Base-by-base conservation (phyloP, 495 filamentous ascomycete species). In the Neurospora sp. region DNA sequence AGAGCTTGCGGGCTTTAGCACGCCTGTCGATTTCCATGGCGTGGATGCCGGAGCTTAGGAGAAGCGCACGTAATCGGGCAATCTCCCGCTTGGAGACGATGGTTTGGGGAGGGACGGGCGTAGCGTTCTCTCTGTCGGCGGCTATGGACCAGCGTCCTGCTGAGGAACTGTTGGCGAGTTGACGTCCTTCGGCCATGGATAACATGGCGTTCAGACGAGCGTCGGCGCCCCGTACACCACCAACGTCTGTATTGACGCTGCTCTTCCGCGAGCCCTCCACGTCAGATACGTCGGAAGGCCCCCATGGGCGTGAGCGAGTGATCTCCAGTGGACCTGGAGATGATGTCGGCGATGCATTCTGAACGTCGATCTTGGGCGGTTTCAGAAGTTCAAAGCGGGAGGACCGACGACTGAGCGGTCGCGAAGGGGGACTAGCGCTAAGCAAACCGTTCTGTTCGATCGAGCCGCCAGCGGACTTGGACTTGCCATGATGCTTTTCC, bases 11-110 rank as follows among this genome's bases (percentile, higher is more conserved):
- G 39, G 84, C 85, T 45, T 90, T 83, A 21, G 91, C 90, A 69
- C 90, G 87, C 13, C 90, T 88, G 45, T 85, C 84, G 72, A 97
- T 92, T 77, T 94, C 92, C 74, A 89, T 88, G 1, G 94, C 94
- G 81, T 95, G 95, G 79, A 97, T 90, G 62, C 94, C 94, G 0
- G 93, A 91, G 73, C 90, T 92, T 39, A 97, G 84, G 37, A 97
- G 87, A 1, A 96, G 85, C 3, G 93, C 88, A 71, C 88, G 85
- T 3, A 92, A 87, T 48, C 93, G 89, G 70, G 92, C 92, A 24
- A 96, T 87, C 76, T 97, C 94, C 15, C 87, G 86, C 74, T 88
- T 89, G 9, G 86, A 86, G 62, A 88, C 75, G 6, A 73, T 69
- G 79, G 82, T 40, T 77, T 78, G 62, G 79, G 81, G 28, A 76